Percentiles rank a stretch among this genome's conserved stretches.
Evolutionary conservation across 805 yeast species (phyloP).

Genomic region (Saccharomycopsis sp.): DNA sequence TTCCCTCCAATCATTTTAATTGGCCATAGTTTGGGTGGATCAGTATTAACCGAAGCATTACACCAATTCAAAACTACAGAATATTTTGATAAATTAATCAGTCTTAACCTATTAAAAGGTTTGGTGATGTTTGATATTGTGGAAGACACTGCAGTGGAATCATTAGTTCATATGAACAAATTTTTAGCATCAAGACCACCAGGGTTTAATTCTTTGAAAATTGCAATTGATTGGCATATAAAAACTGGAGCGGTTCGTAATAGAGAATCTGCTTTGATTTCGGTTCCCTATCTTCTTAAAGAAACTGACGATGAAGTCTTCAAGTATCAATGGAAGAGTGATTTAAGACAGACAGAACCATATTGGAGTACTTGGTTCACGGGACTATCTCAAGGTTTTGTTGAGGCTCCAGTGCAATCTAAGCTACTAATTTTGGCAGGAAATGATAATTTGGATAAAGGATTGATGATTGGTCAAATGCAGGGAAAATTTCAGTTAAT

Average conservation of each 20-base stretch:
- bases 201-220: slow-evolving; percentile 37
- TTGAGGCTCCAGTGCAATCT: slow-evolving; percentile 37
- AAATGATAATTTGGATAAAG: slow-evolving; percentile 78
- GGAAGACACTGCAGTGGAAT: slow-evolving; percentile 78
- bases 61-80: slow-evolving; percentile 11
- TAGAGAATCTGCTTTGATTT: slow-evolving; percentile 50
- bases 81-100: slow-evolving; percentile 14
- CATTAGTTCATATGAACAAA: slow-evolving; percentile 56
- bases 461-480: slow-evolving; percentile 91
- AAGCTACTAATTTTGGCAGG: slow-evolving; percentile 78
- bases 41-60: slow-evolving; percentile 55
- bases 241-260: slow-evolving; percentile 42
- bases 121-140: slow-evolving; percentile 81
- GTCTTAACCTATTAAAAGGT: slow-evolving; percentile 40
- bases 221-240: slow-evolving; percentile 82
- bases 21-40: slow-evolving; percentile 93
- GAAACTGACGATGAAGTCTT: slow-evolving; percentile 17
- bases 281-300: slow-evolving; percentile 64
- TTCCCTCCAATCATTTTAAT: slow-evolving; percentile 42
- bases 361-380: slow-evolving; percentile 83
- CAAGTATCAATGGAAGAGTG: slow-evolving; percentile 47
- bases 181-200: slow-evolving; percentile 60
- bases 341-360: slow-evolving; percentile 47
- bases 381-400: slow-evolving; percentile 47
- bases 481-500: slow-evolving; percentile 91